Conservation (phyloP, 2,329 filamentous ascomycete species). For the Rhynchosporium graminicola region DNA sequence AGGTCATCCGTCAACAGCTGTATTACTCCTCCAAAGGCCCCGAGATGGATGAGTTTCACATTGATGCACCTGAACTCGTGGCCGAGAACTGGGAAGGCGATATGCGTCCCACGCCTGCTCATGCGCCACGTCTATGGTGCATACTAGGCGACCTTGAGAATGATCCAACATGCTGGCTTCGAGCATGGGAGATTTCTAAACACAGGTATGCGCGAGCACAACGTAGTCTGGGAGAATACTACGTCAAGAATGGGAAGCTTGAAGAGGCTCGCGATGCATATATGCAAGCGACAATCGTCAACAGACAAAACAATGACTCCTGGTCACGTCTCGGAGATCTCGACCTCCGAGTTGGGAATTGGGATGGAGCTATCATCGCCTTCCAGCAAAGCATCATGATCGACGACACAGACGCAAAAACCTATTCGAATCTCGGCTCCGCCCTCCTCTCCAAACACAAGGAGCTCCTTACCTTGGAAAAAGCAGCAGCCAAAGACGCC, state of each 20-base stretch:
- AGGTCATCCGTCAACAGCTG: constrained; percentile 74
- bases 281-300: constrained; percentile 72
- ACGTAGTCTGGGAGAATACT: constrained; percentile 78
- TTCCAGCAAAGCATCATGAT: constrained; percentile 82
- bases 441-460: constrained; percentile 72
- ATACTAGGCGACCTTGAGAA: constrained; percentile 89
- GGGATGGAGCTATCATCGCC: constrained; percentile 76
- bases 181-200: constrained; percentile 84
- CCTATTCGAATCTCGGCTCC: constrained; percentile 92
- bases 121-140: constrained; percentile 86
- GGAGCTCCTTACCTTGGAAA: constrained; percentile 47
- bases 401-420: constrained; percentile 86
- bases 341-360: constrained; percentile 74
- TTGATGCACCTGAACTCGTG: constrained; percentile 55
- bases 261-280: constrained; percentile 76
- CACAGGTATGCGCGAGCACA: constrained; percentile 84
- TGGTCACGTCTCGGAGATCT: constrained; percentile 94
- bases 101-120: constrained; percentile 70
- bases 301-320: constrained; percentile 76
- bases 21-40: constrained; percentile 62
- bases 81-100: constrained; percentile 62
- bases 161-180: constrained; percentile 73
- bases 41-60: constrained; percentile 43
- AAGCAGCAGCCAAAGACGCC: constrained; percentile 28
- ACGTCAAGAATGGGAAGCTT: constrained; percentile 67